Evolutionary conservation across 169 alveolate genomes (phyloP).

Genomic region (Babesia ovata): DNA sequence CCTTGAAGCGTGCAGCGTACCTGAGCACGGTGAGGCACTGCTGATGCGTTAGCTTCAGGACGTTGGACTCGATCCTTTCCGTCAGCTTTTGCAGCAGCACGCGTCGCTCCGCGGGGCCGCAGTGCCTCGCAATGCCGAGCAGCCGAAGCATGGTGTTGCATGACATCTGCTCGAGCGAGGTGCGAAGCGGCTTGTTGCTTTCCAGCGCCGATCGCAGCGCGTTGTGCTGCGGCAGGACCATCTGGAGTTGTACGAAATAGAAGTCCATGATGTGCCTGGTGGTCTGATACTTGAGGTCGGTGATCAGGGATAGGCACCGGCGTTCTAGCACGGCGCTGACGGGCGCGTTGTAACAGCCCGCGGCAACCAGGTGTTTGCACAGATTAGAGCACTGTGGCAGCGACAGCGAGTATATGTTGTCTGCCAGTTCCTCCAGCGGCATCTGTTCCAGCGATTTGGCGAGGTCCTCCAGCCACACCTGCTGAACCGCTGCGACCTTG

Average conservation of each 20-base stretch:
- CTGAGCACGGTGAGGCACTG: not conserved
- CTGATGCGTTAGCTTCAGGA: not conserved
- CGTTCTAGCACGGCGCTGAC: constrained; percentile 23
- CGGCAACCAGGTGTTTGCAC: constrained; percentile 32
- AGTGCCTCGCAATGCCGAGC: not conserved
- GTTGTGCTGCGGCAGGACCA: constrained; percentile 25
- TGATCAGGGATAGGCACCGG: constrained; percentile 28
- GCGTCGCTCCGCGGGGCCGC: constrained; percentile 4
- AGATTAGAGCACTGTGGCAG: constrained; percentile 36
- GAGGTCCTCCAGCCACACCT: constrained; percentile 30
- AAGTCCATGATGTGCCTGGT: constrained; percentile 28
- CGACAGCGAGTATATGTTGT: constrained; percentile 18
- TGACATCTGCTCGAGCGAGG: constrained; percentile 6
- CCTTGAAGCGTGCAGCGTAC: constrained; percentile 15
- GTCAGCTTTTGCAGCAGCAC: constrained; percentile 11
- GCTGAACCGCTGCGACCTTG: constrained; percentile 15
- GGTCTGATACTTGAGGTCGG: constrained; percentile 40
- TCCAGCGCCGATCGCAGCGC: constrained; percentile 8
- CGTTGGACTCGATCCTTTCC: constrained; percentile 7
- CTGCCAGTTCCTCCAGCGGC: constrained; percentile 22
- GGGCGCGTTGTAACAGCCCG: constrained; percentile 32
- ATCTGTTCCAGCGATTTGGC: not conserved
- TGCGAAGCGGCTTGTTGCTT: constrained; percentile 17
- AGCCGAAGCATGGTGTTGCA: constrained; percentile 16
- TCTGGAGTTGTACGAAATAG: constrained; percentile 34